Evolutionary conservation across 2,329 filamentous ascomycete species (phyloP), one percentile per base, ranked within the genome.

Genomic region (Parastagonospora nodorum): DNA sequence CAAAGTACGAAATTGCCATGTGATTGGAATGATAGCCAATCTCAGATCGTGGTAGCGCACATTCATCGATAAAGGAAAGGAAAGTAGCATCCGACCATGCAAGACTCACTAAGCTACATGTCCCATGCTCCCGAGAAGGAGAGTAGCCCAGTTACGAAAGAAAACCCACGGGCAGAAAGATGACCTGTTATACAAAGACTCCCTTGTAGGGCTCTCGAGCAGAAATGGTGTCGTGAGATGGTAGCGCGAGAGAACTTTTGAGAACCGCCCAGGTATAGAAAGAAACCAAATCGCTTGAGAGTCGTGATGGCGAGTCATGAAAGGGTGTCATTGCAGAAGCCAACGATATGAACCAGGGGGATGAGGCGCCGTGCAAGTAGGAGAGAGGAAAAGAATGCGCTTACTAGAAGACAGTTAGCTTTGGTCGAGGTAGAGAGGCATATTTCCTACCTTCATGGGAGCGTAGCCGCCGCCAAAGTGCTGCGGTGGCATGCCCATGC

Each of bases 401-500:
- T 74, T 74, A 74, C 72, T 74, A 53, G 33, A 32, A 27, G 4
- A 15, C 19, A 39, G 47, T 63, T 42, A 63, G 33, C 15, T 28
- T 38, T 37, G 36, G 30, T 19, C 14, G 5, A 8, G n/a, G 19
- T 10, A 10, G 40, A 35, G 43, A 42, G 11, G 39, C 30, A 28
- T 46, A 31, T 50, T 46, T 33, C 45, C 64, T 73, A 86, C 84
- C 82, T 87, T 87, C 83, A 87, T 84, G 53, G 84, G 84, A 68
- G 84, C 83, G 76, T 84, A 88, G 69, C 84, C 84, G 68, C 81
- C 87, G 50, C 63, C 87, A 51, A 82, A 82, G 72, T 87, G 67
- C 62, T 80, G 76, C 19, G 84, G 84, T 57, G 84, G 82, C 80
- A 87, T 86, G 61, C 84, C 85, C 84, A 88, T 88, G 57, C 82